Evolutionary conservation across 306 rosid species (phyloP), one percentile per base, ranked within the genome.

Genomic region (Begonia masoniana): DNA sequence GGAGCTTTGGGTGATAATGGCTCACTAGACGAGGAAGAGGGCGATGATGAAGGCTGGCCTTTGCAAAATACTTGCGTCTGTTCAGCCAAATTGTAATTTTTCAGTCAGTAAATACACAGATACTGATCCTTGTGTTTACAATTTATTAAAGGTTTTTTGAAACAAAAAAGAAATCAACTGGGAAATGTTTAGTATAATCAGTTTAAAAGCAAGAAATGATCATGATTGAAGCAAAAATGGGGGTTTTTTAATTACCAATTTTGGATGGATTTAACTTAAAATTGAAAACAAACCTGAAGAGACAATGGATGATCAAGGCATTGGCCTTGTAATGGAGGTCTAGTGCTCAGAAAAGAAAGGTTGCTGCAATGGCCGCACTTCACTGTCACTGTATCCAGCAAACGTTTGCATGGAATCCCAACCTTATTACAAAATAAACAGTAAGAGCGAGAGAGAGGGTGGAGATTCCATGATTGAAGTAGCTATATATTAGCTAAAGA

Each of bases 331-430:
- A 83, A 57, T 62, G 93, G 86, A 43, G 97, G 86, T 39, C 84
- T 73, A 41, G 96, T 86, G 76, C 81, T 86, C 23, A 91, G 89
- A 59, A 86, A 86, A 9, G 99, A 91, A 49, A 86, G 96, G 75
- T 86, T 91, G 51, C 96, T 77, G 61, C 99, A 91, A 68, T 91
- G 96, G 10, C 99, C 99, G 56, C 99, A 91, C 70, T 91, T 91
- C 76, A 91, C 99, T 43, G 99, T 91, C 71, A 91, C 94, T 10
- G 99, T 86, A 63, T 86, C 99, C 71, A 86, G 26, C 60, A 77
- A 74, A 72, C 94, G 62, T 76, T 82, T 91, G 86, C 76, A 81
- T 77, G 99, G 99, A 31, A 91, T 78, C 13, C 94, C 99, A 73
- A 91, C 99, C 99, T 85, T 57, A 50, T 53, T 63, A 47, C 41